Base-by-base conservation (phyloP, 2,329 filamentous ascomycete species). In the Colletotrichum eleusines region DNA sequence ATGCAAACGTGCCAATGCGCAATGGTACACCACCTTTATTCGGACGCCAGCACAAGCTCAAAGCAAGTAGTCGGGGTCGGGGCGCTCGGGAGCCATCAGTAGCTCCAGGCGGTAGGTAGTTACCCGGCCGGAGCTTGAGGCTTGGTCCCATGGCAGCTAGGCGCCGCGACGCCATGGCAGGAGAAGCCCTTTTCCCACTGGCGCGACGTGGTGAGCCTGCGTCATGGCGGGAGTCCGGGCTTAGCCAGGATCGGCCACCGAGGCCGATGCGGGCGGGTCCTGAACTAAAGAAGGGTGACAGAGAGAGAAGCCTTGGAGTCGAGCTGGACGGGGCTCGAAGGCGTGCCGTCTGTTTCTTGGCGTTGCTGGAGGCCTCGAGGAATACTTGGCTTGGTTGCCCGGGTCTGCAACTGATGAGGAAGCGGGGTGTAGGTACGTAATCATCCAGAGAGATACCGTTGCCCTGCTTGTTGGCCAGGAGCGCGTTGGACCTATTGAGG, bases 331-430 rank as follows among this genome's bases (percentile, higher is more conserved):
- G 62, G 64, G 26, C 64, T 51, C 46, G 20, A 31, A n/a, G 35
- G n/a, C 20, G 18, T n/a, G 6, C 18, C 54, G 28, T 50, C 33
- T 5, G 33, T 38, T 50, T 44, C 46, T 35, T 55, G 50, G 35
- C 63, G 31, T 59, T 59, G 38, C 31, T 28, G 68, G 69, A 71
- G 69, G 69, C 69, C 64, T 71, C 69, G 53, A 68, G 53, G 40
- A 66, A 66, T 59, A 53, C 69, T 71, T 71, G 69, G 69, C 69
- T 63, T 69, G 38, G 20, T 46, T 44, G 48, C 60, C 26, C 5
- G 18, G 48, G 50, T 54, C 42, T 67, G 33, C 16, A 67, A 38
- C 55, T 18, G 57, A 53, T 16, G 33, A 40, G 20, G 20, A 28
- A 40, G 20, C 26, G 60, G 40, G 42, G 14, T 9, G 16, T 50